These are phyloP conservation scores for Stagonosporopsis vannaccii DNA, from an alignment of 2,329 filamentous ascomycete species.

Conservation along the genomic window DNA sequence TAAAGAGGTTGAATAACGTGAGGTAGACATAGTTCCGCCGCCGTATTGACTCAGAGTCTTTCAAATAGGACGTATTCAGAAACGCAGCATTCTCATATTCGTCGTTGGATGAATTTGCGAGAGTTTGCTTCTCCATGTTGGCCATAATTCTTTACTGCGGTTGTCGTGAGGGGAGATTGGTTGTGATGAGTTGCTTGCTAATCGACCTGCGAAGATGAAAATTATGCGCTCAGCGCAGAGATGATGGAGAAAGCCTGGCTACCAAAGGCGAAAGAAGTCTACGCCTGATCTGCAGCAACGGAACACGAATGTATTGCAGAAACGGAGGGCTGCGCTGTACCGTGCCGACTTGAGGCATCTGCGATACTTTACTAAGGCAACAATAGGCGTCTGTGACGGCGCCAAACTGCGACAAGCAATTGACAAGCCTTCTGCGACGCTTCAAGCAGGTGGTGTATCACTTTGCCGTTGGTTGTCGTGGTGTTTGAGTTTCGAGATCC, in stretches of 20 bases:
- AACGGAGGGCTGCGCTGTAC: not conserved
- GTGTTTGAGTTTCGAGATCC: constrained; percentile 33
- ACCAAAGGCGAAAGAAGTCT: not conserved
- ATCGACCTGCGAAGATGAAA: constrained; percentile 32
- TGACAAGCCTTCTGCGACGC: constrained; percentile 38
- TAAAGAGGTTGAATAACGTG: constrained; percentile 43
- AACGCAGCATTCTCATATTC: constrained; percentile 42
- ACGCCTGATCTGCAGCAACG: constrained; percentile 4
- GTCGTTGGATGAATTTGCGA: constrained; percentile 25
- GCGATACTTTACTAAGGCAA: constrained; percentile 29
- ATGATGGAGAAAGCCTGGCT: constrained; percentile 2
- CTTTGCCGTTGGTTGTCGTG: constrained; percentile 32
- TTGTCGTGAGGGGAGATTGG: not conserved
- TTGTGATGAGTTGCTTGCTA: not conserved
- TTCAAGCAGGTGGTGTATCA: constrained; percentile 21
- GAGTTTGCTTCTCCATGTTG: constrained; percentile 40
- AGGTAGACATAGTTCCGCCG: constrained; percentile 39
- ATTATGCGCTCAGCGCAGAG: constrained; percentile 24
- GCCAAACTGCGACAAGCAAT: constrained; percentile 34
- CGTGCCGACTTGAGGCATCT: constrained; percentile 6
- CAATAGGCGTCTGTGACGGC: constrained; percentile 27
- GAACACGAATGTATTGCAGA: constrained; percentile 5
- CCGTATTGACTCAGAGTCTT: constrained; percentile 29
- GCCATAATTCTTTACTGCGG: not conserved
- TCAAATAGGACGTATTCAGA: constrained; percentile 33